phyloP scores from a whole-genome alignment of 768 basidiomycete species.

The Baorangia bicolor region DNA sequence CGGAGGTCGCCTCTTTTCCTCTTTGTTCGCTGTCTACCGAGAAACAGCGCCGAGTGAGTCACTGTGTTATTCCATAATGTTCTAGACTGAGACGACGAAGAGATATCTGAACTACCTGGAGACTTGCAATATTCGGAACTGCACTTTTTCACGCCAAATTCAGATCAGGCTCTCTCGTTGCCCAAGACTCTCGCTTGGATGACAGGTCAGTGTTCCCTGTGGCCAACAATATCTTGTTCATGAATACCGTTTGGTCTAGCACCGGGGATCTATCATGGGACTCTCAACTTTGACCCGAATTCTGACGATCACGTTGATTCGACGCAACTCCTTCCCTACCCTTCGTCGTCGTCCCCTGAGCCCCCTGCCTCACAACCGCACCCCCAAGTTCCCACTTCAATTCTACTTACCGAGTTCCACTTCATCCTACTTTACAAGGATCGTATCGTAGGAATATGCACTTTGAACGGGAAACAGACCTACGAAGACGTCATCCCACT shows the following conservation, averaged over 20 bases:
- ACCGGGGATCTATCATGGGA: slow-evolving; percentile 87
- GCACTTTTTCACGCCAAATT: slow-evolving; percentile 71
- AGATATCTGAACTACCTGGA: slow-evolving; percentile 90
- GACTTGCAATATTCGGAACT: slow-evolving; percentile 73
- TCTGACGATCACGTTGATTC: slow-evolving; percentile 76
- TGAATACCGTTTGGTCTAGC: slow-evolving; percentile 40
- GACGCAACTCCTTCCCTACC: slow-evolving; percentile 79
- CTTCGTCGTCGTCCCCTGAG: slow-evolving; percentile 37
- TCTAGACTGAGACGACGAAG: slow-evolving; percentile 42
- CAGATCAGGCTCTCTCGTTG: slow-evolving; percentile 65
- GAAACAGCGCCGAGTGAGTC: slow-evolving; percentile 79
- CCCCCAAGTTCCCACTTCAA: slow-evolving; percentile 61
- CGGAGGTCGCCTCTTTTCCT: slow-evolving; percentile 68
- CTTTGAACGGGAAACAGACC: slow-evolving; percentile 74
- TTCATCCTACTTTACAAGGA: slow-evolving; percentile 84
- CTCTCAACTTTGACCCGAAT: slow-evolving; percentile 64
- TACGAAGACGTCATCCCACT: slow-evolving; percentile 84
- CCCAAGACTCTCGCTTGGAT: slow-evolving; percentile 87
- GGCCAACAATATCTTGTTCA: not conserved
- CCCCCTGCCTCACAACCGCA: slow-evolving; percentile 15
- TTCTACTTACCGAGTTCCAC: slow-evolving; percentile 89
- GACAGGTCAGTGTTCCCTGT: slow-evolving; percentile 56
- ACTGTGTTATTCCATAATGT: not conserved
- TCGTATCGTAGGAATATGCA: slow-evolving; percentile 72
- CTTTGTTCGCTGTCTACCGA: slow-evolving; percentile 69